Conservation (phyloP, 768 basidiomycete genomes). For the Megacollybia marginata region DNA sequence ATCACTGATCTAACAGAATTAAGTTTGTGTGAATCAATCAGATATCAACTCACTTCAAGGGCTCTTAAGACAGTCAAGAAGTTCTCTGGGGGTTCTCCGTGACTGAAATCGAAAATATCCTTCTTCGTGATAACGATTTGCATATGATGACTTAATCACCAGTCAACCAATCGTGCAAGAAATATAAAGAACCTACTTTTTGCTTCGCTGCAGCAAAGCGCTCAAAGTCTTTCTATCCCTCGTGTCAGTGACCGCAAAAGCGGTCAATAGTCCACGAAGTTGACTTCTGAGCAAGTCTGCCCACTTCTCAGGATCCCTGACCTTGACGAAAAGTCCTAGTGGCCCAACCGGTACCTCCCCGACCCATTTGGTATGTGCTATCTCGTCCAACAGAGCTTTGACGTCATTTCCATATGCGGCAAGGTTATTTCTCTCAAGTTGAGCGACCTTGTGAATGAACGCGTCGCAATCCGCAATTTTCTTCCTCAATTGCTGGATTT, state of each 20-base stretch:
- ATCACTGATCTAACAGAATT: constrained; percentile 54
- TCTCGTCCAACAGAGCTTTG: constrained; percentile 44
- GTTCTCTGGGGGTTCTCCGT: constrained; percentile 59
- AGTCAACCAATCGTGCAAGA: not conserved
- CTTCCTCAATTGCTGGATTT: constrained; percentile 22
- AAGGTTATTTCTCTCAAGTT: constrained; percentile 49
- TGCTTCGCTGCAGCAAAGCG: constrained; percentile 42
- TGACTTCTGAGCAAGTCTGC: constrained; percentile 56
- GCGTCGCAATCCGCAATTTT: constrained; percentile 39
- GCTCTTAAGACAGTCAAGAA: constrained; percentile 76
- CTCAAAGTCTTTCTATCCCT: constrained; percentile 55
- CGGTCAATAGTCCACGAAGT: constrained; percentile 49
- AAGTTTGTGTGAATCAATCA: constrained; percentile 1
- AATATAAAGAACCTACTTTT: constrained; percentile 48
- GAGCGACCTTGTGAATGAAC: constrained; percentile 41
- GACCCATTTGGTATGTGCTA: constrained; percentile 47
- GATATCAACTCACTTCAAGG: constrained; percentile 50
- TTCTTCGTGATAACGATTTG: constrained; percentile 58
- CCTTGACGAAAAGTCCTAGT: constrained; percentile 69
- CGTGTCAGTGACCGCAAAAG: constrained; percentile 70
- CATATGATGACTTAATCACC: constrained; percentile 29
- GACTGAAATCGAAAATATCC: constrained; percentile 75
- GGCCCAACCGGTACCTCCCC: constrained; percentile 72
- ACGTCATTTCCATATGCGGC: constrained; percentile 60
- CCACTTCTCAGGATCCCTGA: constrained; percentile 60